Evolutionary conservation across 2,329 filamentous ascomycete species (phyloP), one percentile per base, ranked within the genome.

Genomic region (Davidsoniella virescens): DNA sequence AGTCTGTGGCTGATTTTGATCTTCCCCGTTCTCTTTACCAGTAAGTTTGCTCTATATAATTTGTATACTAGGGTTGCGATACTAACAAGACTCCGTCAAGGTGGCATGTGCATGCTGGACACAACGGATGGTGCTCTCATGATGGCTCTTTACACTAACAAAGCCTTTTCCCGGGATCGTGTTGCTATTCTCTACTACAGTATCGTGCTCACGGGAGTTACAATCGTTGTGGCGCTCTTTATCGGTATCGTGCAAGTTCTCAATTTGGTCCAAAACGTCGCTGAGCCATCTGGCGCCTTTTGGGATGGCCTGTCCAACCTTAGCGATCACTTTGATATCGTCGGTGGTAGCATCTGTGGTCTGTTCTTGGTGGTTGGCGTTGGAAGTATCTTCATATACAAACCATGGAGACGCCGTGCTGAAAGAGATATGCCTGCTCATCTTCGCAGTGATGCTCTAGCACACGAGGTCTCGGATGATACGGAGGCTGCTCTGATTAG

Each of bases 171-270:
- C 0, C 72, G 83, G 52, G 88, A 96, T 59, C 75, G 75, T 1
- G 78, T 96, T n/a, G 87, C 88, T 0, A 88, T 95, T 44, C 67
- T 94, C 1, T 96, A 96, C 66, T 96, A 95, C 65, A 93, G 87
- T 10, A 84, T 90, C 56, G 83, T 94, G 0, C 71, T 94, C 25
- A 94, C 87, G 0, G 77, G 75, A 2, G 76, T 94, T 47, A 95
- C 87, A 0, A 83, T 94, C 20, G 66, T 84, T 4, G 87, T 94
- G 0, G 86, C 87, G 1, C 75, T 86, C 2, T 81, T 92, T 25
- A 94, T 96, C 57, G 90, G 90, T 18, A 70, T 83, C 14, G 74
- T 96, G 20, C 92, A 98, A 63, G 67, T 94, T 0, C 69, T 96
- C 9, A 87, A 80, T 2, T 70, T 96, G 8, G 71, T 87, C 2